Evolutionary conservation across 768 basidiomycete species (phyloP), one percentile per base, ranked within the genome.

Genomic region (Aureoboletus auriporus): DNA sequence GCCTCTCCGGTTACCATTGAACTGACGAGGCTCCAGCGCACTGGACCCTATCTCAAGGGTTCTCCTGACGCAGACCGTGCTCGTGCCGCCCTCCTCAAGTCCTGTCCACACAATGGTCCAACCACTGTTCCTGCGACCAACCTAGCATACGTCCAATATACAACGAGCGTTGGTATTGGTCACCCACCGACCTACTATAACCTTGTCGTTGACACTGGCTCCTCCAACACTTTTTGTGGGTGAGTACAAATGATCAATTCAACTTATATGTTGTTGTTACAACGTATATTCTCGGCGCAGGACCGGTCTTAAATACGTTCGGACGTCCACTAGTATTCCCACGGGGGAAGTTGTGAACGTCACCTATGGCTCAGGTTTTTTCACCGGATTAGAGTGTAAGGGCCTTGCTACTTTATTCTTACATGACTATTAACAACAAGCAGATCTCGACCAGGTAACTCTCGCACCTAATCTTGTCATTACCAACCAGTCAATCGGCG

Each of bases 321-420:
- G 38, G 8, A 61, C 59, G 11, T 39, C 43, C 31, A 60, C 55
- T 1, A 59, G 55, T 44, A 41, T 46, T 34, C 46, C 56, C 42
- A 64, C 58, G 10, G 62, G 62, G 12, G 31, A 55, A 33, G 0
- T 11, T 5, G 44, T 57, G 31, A 41, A 30, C 4, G 42, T 46
- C 5, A 39, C 27, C 11, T 58, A 54, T 42, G 49, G 52, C n/a
- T 2, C 1, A 4, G 57, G 45, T 14, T 47, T 41, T 23, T 47
- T 63, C 40, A 29, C 27, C 64, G 71, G 74, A 14, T 66, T 60
- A 30, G 73, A 73, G 53, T 76, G 53, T 58, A 26, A 33, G 47
- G 16, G 20, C n/a, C 8, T 20, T 9, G 23, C 4, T 43, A 16
- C 39, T 8, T 10, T 26, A 0, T 38, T 35, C 23, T 14, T 8